These are phyloP conservation scores for Cutaneotrichosporon cyanovorans DNA, from an alignment of 1,284 basidiomycete genomes.

Conservation along the genomic window DNA sequence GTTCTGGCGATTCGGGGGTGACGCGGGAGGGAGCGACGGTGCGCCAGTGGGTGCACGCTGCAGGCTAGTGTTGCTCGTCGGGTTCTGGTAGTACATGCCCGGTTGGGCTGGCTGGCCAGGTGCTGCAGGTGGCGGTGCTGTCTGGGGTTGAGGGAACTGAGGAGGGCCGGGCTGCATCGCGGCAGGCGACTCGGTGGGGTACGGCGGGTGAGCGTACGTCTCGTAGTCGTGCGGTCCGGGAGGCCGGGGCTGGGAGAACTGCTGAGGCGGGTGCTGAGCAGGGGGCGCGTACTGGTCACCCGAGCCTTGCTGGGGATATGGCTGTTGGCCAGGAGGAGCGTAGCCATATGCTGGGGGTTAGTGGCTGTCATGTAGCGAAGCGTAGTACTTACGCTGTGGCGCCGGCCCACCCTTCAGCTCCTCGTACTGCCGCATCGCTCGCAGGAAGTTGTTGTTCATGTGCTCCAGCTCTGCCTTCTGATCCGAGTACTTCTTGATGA, in stretches of 20 bases:
- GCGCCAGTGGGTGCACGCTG: constrained; percentile 8
- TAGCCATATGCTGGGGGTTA: constrained; percentile 2
- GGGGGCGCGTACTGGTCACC: constrained; percentile 15
- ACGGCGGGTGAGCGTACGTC: constrained; percentile 7
- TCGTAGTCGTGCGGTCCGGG: background rate
- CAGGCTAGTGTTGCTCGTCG: constrained; percentile 2
- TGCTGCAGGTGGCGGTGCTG: constrained; percentile 5
- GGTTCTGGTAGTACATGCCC: constrained; percentile 7
- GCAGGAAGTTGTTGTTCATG: constrained; percentile 45
- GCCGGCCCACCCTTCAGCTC: constrained; percentile 28
- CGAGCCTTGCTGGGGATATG: constrained; percentile 5
- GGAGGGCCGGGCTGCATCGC: constrained; percentile 8
- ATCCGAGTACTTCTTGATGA: constrained; percentile 91
- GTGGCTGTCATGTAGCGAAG: background rate
- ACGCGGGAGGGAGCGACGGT: constrained; percentile 22
- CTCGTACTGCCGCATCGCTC: constrained; percentile 45
- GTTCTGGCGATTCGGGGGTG: constrained; percentile 18
- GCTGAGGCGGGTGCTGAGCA: constrained; percentile 16
- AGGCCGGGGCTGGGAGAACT: background rate
- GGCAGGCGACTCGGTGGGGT: constrained; percentile 3
- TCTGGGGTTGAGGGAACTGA: background rate
- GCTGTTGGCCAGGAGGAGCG: constrained; percentile 3
- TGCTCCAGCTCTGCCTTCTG: constrained; percentile 60
- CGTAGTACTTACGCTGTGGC: constrained; percentile 5
- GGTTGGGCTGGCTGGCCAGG: constrained; percentile 17